Base-by-base conservation (phyloP, 106 monocot species). In the Vanilla planifolia region DNA sequence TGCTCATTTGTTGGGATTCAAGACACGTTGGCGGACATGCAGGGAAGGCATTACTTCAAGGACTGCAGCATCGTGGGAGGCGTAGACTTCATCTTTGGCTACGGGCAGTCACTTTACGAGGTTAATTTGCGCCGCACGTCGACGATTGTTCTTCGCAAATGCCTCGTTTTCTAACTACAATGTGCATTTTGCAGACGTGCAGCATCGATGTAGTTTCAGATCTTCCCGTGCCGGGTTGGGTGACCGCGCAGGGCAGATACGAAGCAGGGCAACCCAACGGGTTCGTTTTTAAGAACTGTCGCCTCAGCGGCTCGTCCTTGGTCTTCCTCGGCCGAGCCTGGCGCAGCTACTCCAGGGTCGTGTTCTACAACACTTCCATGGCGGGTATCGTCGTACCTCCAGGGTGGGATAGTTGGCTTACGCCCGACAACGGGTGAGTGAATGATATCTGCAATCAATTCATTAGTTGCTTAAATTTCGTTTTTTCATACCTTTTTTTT, bases 251-350 rank as follows among this genome's bases (percentile, higher is more conserved):
- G 28, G 67, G 67, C 11, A 55, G 67, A 40, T 4, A 11, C 15
- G 41, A 20, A 8, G 9, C 17, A 0, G 21, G 0, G 1, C 67
- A 72, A 8, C 1, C 51, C 17, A 33, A 39, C 10, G 75, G 75
- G 24, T 80, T 64, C 33, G 71, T 75, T 22, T 80, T 80, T 62
- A 75, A 72, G 52, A 14, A 40, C 23, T 71, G 80, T 42, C 63
- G 2, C 0, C 9, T 80, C 27, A 46, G 8, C 1, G 75, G 75
- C 0, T 19, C 21, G 1, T 71, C 67, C 5, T 57, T 43, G 25
- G 51, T 52, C 14, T 71, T 67, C 44, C 51, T 80, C 1, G 80
- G 80, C 19, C 39, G 80, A 52, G 63, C 75, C 0, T 71, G 75
- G 80, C 51, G 75, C 24, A 22, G 36, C 0, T 66, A 75, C 37